Evolutionary conservation across 2,329 filamentous ascomycete genomes (phyloP).

Genomic region (Pestalotiopsis sp.): DNA sequence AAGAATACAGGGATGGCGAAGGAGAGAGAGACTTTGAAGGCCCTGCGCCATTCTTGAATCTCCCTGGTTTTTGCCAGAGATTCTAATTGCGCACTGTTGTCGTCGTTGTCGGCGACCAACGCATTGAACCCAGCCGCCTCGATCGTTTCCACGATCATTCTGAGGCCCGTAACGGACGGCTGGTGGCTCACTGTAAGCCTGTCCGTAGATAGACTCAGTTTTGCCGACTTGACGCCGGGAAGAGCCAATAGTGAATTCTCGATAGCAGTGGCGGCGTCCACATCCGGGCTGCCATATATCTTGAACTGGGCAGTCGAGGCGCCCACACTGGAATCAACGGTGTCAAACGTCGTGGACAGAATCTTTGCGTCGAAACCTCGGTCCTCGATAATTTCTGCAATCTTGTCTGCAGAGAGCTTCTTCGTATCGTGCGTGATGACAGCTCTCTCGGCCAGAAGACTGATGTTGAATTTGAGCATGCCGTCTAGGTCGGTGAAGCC

Average conservation of each 20-base stretch:
- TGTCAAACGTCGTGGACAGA: constrained; percentile 73
- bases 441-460: constrained; percentile 87
- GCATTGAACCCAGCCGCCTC: constrained; percentile 88
- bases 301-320: constrained; percentile 75
- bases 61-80: constrained; percentile 96
- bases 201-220: constrained; percentile 73
- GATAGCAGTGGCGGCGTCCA: constrained; percentile 70
- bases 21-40: constrained; percentile 74
- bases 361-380: constrained; percentile 84
- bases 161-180: constrained; percentile 73
- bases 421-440: constrained; percentile 81
- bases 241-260: constrained; percentile 68
- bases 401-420: constrained; percentile 71
- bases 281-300: constrained; percentile 77
- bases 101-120: constrained; percentile 85
- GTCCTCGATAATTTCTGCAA: constrained; percentile 84
- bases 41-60: constrained; percentile 87
- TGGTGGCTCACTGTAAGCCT: constrained; percentile 76
- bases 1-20: constrained; percentile 92
- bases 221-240: constrained; percentile 74
- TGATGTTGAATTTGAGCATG: constrained; percentile 89
- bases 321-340: constrained; percentile 53
- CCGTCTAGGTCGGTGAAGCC: constrained; percentile 80
- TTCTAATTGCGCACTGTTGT: constrained; percentile 95
- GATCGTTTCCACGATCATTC: constrained; percentile 78